Conservation (phyloP, 306 rosid genomes). For the Quercus suber region DNA sequence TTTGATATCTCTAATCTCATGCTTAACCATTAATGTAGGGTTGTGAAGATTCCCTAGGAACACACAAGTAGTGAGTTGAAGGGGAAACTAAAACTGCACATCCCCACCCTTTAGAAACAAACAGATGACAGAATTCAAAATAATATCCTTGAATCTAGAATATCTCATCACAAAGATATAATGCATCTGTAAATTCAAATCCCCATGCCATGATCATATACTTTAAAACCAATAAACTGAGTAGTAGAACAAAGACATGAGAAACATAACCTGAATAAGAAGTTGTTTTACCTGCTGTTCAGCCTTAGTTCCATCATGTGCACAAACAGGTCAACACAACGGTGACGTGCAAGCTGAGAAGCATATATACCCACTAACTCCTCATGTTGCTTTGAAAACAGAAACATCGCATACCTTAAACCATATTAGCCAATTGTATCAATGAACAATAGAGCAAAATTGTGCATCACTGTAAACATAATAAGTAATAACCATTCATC, state of each 20-base stretch:
- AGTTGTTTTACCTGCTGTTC: conserved; percentile 69
- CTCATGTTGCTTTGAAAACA: conserved; percentile 92
- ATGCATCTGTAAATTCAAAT: neutral
- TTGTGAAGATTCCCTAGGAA: neutral
- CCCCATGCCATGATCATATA: neutral
- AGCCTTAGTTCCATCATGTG: conserved; percentile 98
- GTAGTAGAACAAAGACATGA: neutral
- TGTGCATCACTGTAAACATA: conserved; percentile 17
- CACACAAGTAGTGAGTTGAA: neutral
- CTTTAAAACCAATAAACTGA: neutral
- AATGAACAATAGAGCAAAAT: conserved; percentile 12
- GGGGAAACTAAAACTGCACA: neutral
- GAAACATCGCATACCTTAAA: conserved; percentile 92
- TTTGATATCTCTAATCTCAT: neutral
- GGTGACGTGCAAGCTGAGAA: conserved; percentile 91
- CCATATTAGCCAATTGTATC: conserved; percentile 8
- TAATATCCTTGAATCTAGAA: neutral
- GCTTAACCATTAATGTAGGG: neutral
- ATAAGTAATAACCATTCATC: conserved; percentile 8
- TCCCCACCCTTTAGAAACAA: conserved; percentile 6
- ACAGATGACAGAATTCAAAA: neutral
- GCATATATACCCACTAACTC: conserved; percentile 96
- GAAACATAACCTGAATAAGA: neutral
- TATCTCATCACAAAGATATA: neutral
- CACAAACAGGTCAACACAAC: conserved; percentile 89